Evolutionary conservation across 2,329 filamentous ascomycete species (phyloP).

Genomic region (Aspergillus sp.): DNA sequence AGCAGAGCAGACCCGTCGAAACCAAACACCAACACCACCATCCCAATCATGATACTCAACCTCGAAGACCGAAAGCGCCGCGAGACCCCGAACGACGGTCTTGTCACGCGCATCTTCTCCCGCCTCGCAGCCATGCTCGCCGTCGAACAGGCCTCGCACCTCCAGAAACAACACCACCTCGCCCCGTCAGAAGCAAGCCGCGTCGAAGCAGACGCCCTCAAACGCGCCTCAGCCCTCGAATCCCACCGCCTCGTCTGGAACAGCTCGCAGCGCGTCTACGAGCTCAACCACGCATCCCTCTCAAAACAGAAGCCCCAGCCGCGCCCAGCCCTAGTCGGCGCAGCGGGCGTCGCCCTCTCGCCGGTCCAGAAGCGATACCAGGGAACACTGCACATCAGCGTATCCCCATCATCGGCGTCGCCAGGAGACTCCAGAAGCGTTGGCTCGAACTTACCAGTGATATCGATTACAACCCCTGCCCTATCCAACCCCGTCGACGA

Average conservation of each 20-base stretch:
- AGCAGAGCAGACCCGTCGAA: slow-evolving; percentile 34
- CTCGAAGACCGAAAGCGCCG: slow-evolving; percentile 31
- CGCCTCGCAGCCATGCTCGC: slow-evolving; percentile 41
- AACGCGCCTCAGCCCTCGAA: slow-evolving; percentile 36
- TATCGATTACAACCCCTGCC: slow-evolving; percentile 30
- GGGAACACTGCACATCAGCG: slow-evolving; percentile 33
- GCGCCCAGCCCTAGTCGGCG: slow-evolving; percentile 23
- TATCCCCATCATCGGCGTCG: slow-evolving; percentile 22
- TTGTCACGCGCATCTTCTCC: slow-evolving; percentile 39
- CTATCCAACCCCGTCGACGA: slow-evolving; percentile 28
- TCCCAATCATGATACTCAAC: slow-evolving; percentile 36
- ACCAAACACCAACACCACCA: slow-evolving; percentile 27
- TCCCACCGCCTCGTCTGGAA: slow-evolving; percentile 40
- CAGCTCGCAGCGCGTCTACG: slow-evolving; percentile 30
- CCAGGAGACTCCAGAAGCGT: slow-evolving; percentile 4
- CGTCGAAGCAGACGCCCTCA: slow-evolving; percentile 36
- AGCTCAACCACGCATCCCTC: slow-evolving; percentile 38
- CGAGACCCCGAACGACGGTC: slow-evolving; percentile 32
- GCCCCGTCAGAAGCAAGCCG: slow-evolving; percentile 32
- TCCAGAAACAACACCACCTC: slow-evolving; percentile 32
- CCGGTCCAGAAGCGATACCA: slow-evolving; percentile 21
- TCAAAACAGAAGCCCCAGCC: slow-evolving; percentile 18
- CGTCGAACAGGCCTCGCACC: slow-evolving; percentile 35
- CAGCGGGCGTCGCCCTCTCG: slow-evolving; percentile 25
- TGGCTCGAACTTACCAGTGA: slow-evolving; percentile 23